Percentiles rank a stretch among this genome's conserved stretches.
Evolutionary conservation across 1,284 basidiomycete genomes (phyloP).

Genomic region (Farysia itapuensis): DNA sequence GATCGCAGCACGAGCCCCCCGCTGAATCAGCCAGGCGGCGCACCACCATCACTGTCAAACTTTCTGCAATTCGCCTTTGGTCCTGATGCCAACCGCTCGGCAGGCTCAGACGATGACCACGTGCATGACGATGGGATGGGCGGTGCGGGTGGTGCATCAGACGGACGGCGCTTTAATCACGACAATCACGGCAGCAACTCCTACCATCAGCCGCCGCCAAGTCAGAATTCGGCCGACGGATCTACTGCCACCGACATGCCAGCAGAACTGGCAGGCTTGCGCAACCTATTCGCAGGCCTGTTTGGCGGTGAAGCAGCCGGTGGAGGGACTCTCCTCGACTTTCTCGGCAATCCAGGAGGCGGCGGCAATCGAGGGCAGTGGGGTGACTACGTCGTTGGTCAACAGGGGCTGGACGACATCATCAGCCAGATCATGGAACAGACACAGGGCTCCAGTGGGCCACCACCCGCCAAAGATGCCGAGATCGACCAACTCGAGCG

Average conservation of each 20-base stretch:
- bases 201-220: slow-evolving; percentile 18
- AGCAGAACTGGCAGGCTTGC: slow-evolving; percentile 38
- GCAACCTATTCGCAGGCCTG: slow-evolving; percentile 40
- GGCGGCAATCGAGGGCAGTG: slow-evolving; percentile 29
- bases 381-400: slow-evolving; percentile 49
- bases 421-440: slow-evolving; percentile 55
- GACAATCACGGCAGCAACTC: slow-evolving; percentile 29
- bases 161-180: slow-evolving; percentile 49
- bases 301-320: slow-evolving; percentile 35
- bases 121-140: slow-evolving; percentile 55
- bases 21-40: background rate
- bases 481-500: slow-evolving; percentile 42
- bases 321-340: slow-evolving; percentile 28
- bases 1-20: slow-evolving; percentile 4
- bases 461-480: slow-evolving; percentile 43
- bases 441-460: slow-evolving; percentile 39
- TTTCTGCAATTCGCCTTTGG: slow-evolving; percentile 34
- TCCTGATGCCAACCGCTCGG: slow-evolving; percentile 1
- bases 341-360: slow-evolving; percentile 22
- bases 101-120: slow-evolving; percentile 5
- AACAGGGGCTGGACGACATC: slow-evolving; percentile 50
- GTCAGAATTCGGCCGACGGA: too few species aligned
- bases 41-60: slow-evolving; percentile 20
- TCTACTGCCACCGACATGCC: slow-evolving; percentile 11
- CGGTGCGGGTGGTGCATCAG: slow-evolving; percentile 43